Evolutionary conservation across 2,329 filamentous ascomycete genomes (phyloP), one percentile per base, ranked within the genome.

Genomic region (Diaporthe sp.): DNA sequence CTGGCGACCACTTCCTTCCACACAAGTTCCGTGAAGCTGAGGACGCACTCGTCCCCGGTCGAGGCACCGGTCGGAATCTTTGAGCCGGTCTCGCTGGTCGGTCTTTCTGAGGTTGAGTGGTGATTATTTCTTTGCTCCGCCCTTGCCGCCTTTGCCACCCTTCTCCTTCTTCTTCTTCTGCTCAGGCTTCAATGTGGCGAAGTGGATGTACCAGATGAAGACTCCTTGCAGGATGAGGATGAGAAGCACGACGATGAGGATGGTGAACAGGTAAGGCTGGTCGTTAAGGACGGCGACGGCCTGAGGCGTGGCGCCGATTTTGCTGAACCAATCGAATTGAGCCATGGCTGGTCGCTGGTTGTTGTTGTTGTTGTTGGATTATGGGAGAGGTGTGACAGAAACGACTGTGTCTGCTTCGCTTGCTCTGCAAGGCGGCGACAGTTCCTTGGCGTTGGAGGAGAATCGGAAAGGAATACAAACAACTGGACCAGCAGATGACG

Each of bases 201-300:
- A 87, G 82, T 91, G 89, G 79, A 91, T 91, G 82, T 86, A 90
- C 87, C 87, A 90, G 71, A 89, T 81, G 66, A 91, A 82, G 13
- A 85, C 78, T 74, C 81, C 81, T 77, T 91, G 84, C 12, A 87
- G 79, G 75, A 84, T 84, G 68, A 91, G 78, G 75, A 83, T 83
- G 79, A 89, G 79, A 73, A 91, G 84, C 75, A 89, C 88, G 80
- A 90, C 81, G 77, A 91, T 77, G 75, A 92, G 87, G 76, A 88
- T 87, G 77, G 86, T 89, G 83, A 91, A 91, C 71, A 91, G 84
- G 76, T 87, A 83, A 30, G 90, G 89, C 82, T 92, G 90, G 79
- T 91, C 89, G 83, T 91, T 91, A 80, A 92, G 85, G 71, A 87
- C 86, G 77, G 88, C 89, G 78, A 92, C 88, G 77, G 89, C 89